Evolutionary conservation across 169 alveolate species (phyloP).

Genomic region (Babesia divergens): DNA sequence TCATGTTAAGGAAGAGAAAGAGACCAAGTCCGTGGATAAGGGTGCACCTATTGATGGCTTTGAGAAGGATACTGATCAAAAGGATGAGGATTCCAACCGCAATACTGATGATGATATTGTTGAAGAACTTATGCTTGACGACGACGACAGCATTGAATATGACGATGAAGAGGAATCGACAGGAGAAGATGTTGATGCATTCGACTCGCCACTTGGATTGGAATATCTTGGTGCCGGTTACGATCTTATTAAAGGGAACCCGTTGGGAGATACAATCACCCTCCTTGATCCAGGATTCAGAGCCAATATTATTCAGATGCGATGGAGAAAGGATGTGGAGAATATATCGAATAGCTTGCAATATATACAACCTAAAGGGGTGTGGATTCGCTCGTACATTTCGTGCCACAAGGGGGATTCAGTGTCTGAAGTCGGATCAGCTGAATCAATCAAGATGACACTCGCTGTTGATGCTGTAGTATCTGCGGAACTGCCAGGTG

Average conservation of each 20-base stretch:
- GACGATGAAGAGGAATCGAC: neutral
- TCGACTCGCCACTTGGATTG: neutral
- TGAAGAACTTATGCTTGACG: neutral
- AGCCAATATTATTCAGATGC: slow-evolving; percentile 58
- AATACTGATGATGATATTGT: no score
- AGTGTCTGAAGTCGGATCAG: slow-evolving; percentile 35
- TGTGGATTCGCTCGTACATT: slow-evolving; percentile 52
- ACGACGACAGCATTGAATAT: neutral
- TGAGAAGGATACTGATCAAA: no score
- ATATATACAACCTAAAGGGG: slow-evolving; percentile 57
- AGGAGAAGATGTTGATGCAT: neutral
- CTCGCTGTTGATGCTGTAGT: slow-evolving; percentile 61
- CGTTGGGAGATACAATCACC: slow-evolving; percentile 56
- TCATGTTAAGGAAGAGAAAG: no score
- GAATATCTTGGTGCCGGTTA: slow-evolving; percentile 68
- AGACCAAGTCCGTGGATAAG: no score
- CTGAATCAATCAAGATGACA: slow-evolving; percentile 7
- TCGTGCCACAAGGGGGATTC: slow-evolving; percentile 60
- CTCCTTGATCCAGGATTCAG: slow-evolving; percentile 62
- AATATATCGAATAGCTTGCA: slow-evolving; percentile 41
- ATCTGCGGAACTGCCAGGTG: slow-evolving; percentile 47
- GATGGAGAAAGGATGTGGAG: slow-evolving; percentile 48
- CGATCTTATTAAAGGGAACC: slow-evolving; percentile 62
- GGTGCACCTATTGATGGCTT: no score
- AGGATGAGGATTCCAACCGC: no score